Evolutionary conservation across 2,329 filamentous ascomycete species (phyloP).

Genomic region (Alternaria longipes): DNA sequence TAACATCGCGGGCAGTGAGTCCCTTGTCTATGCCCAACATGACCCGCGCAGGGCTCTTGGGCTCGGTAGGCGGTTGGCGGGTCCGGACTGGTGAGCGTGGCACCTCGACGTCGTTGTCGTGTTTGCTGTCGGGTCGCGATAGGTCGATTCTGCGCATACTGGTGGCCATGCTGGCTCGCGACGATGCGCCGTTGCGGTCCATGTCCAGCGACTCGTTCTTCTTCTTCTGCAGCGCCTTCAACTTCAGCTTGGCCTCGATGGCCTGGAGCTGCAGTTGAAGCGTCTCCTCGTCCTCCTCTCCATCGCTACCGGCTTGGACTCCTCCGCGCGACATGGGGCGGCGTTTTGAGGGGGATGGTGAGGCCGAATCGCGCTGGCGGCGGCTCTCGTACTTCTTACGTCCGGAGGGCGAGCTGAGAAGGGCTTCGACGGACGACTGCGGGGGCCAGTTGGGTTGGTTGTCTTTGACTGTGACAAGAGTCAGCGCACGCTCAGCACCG

Average conservation of each 20-base stretch:
- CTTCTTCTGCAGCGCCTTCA: conserved; percentile 81
- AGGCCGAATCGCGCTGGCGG: conserved; percentile 66
- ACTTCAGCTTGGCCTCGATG: conserved; percentile 84
- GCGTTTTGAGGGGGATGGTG: conserved; percentile 67
- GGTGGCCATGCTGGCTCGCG: conserved; percentile 40
- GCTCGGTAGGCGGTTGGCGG: conserved; percentile 59
- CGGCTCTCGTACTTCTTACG: conserved; percentile 75
- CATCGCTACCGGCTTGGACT: conserved; percentile 18
- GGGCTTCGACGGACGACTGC: conserved; percentile 68
- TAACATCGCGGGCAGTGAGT: conserved; percentile 80
- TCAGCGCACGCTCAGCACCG: conserved; percentile 25
- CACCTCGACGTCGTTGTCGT: conserved; percentile 68
- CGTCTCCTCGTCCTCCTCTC: conserved; percentile 80
- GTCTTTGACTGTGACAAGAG: conserved; percentile 44
- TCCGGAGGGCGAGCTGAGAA: conserved; percentile 77
- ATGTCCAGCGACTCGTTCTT: conserved; percentile 34
- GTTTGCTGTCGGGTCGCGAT: conserved; percentile 33
- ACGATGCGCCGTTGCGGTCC: conserved; percentile 34
- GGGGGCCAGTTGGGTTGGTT: conserved; percentile 66
- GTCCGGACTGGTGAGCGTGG: conserved; percentile 74
- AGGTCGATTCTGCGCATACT: conserved; percentile 34
- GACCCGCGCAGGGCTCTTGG: conserved; percentile 80
- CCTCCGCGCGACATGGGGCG: conserved; percentile 36
- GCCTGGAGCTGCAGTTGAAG: conserved; percentile 85
- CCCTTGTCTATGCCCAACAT: conserved; percentile 91